Evolutionary conservation across 306 rosid genomes (phyloP).

Genomic region (Trifolium subterraneum): DNA sequence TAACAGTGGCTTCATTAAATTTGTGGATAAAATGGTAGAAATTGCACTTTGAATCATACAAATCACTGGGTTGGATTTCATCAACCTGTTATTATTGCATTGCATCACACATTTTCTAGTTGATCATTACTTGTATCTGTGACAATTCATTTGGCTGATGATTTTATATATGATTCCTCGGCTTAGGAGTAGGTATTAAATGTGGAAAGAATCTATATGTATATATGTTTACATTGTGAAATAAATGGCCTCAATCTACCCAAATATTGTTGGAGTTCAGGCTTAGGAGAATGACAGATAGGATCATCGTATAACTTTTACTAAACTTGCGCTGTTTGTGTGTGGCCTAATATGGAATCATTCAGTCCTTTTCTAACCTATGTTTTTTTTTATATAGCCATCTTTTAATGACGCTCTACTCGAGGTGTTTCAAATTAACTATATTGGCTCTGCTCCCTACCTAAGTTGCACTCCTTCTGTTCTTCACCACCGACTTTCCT

Average conservation of each 20-base stretch:
- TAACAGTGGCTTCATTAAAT: not conserved
- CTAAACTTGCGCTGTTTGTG: not conserved
- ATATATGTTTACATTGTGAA: conserved; percentile 13
- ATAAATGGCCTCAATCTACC: conserved; percentile 1
- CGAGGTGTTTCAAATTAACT: conserved; percentile 63
- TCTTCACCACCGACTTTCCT: conserved; percentile 65
- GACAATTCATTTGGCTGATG: conserved; percentile 3
- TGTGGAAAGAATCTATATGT: not conserved
- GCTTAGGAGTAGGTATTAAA: not conserved
- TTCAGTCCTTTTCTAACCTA: conserved; percentile 14
- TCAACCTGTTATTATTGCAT: not conserved
- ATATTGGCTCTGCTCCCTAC: conserved; percentile 58
- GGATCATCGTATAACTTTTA: not conserved
- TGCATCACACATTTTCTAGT: conserved; percentile 9
- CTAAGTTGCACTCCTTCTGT: conserved; percentile 62
- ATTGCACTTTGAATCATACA: not conserved
- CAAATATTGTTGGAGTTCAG: not conserved
- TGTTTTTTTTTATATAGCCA: conserved; percentile 49
- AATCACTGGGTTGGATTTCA: not conserved
- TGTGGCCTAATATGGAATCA: not conserved
- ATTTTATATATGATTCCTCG: not conserved
- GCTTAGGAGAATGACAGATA: not conserved
- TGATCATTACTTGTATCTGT: not conserved
- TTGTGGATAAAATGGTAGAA: not conserved
- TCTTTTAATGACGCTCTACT: conserved; percentile 58